A percentile compares a stretch with the other conserved stretches of the same genome.
Conservation (phyloP, 1,284 basidiomycete genomes). For the Meira nashicola region DNA sequence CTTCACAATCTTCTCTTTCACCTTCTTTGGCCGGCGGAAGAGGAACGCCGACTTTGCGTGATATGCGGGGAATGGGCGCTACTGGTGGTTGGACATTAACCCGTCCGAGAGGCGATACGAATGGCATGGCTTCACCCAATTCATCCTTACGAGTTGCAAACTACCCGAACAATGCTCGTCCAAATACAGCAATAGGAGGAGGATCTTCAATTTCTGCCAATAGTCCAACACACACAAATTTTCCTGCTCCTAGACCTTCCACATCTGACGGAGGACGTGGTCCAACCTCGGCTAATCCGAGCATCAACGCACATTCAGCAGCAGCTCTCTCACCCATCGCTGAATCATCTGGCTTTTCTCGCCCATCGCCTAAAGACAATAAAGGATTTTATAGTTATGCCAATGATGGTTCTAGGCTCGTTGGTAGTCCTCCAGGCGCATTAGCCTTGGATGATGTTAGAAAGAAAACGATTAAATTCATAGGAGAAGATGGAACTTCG, state of each 20-base stretch:
- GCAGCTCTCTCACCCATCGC: slow-evolving; percentile 19
- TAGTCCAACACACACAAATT: slow-evolving; percentile 25
- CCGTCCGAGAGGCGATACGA: too few species aligned
- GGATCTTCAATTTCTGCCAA: not conserved
- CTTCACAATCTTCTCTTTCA: too few species aligned
- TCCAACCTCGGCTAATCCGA: slow-evolving; percentile 28
- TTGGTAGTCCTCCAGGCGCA: slow-evolving; percentile 18
- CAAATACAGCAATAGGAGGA: slow-evolving; percentile 36
- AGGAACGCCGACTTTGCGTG: too few species aligned
- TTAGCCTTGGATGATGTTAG: slow-evolving; percentile 41
- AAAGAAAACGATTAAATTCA: slow-evolving; percentile 49
- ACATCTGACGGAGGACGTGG: slow-evolving; percentile 24
- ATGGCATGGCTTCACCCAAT: too few species aligned
- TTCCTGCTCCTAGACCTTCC: slow-evolving; percentile 22
- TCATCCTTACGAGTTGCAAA: too few species aligned
- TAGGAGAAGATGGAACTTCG: slow-evolving; percentile 45
- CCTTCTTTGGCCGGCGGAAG: too few species aligned
- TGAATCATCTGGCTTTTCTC: slow-evolving; percentile 10
- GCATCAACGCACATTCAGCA: slow-evolving; percentile 27
- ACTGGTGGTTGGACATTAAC: too few species aligned
- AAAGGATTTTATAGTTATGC: slow-evolving; percentile 2
- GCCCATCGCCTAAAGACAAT: not conserved
- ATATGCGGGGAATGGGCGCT: too few species aligned
- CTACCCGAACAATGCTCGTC: slow-evolving; percentile 9
- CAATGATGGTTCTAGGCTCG: not conserved